Base-by-base conservation (phyloP, 2,329 filamentous ascomycete genomes). In the Verticillium albo-atrum region DNA sequence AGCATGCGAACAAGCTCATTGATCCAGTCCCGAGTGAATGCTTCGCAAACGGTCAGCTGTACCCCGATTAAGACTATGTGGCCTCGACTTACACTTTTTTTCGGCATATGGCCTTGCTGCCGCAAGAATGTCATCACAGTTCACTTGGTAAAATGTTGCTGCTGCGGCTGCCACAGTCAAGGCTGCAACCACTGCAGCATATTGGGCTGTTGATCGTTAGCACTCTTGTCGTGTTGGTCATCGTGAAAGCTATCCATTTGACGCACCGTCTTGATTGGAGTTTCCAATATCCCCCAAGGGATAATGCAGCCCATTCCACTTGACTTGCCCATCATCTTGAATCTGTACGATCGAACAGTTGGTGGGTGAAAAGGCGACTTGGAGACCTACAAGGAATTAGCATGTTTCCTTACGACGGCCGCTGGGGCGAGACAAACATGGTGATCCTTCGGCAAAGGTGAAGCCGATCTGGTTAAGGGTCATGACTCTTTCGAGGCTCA, bases 391-490 rank as follows among this genome's bases (percentile, higher is more conserved):
- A 28, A 56, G 15, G 25, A 17, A 20, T 53, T 26, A 53, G 51
- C n/a, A n/a, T 15, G 9, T 12, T 25, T 54, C 47, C 5, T 20
- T 5, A 30, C 20, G 53, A 30, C 20, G 17, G 26, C 17, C n/a
- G n/a, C n/a, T 50, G 47, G 27, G n/a, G 52, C 32, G 30, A 54
- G 9, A 66, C 82, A 73, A 73, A 89, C 88, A 88, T 61, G 89
- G 83, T 14, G 85, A 82, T 47, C 87, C 83, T 17, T 87, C 80
- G 4, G 82, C 73, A 68, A 90, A 95, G 6, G 82, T 80, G 72
- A 96, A 96, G 1, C 92, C 92, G 53, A 88, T 86, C 71, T 97
- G 91, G 28, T 88, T 79, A 28, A 96, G 79, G 59, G 86, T 89
- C 62, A 83, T 85, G 32, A 96, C 85, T 53, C 79, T 85, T 51